A percentile compares a stretch with the other conserved stretches of the same genome.
Conservation (phyloP, 805 yeast species). For the Saccharomycopsis oosterbeekiorum region DNA sequence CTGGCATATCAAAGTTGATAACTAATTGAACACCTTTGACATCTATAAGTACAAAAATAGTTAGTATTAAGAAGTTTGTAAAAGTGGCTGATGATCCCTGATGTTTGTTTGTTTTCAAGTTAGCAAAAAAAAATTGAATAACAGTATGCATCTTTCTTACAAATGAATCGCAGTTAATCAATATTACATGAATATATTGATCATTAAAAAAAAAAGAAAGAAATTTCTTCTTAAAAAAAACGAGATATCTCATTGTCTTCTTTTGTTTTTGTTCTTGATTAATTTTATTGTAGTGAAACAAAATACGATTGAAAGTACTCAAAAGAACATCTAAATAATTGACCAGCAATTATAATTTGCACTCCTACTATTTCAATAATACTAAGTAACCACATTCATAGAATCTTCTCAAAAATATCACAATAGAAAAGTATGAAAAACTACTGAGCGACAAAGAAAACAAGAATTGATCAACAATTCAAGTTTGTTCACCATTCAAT, state of each 20-base stretch:
- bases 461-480: neutral
- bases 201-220: constrained; percentile 6
- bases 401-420: constrained; percentile 3
- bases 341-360: too few relatives aligned
- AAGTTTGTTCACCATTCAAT: neutral
- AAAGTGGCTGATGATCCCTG: too few relatives aligned
- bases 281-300: neutral
- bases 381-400: too few relatives aligned
- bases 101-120: neutral
- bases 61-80: neutral
- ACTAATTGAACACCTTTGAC: constrained; percentile 95
- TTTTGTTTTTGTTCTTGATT: neutral
- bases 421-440: neutral
- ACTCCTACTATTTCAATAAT: too few relatives aligned
- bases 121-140: neutral
- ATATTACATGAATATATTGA: neutral
- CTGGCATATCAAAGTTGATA: constrained; percentile 95
- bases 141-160: neutral
- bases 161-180: neutral
- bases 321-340: too few relatives aligned
- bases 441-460: neutral
- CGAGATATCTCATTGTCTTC: neutral
- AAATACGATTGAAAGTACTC: too few relatives aligned
- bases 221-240: constrained; percentile 2
- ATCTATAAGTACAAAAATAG: constrained; percentile 43